Evolutionary conservation across 2,329 filamentous ascomycete species (phyloP).

Genomic region (Spiromastix sp.): DNA sequence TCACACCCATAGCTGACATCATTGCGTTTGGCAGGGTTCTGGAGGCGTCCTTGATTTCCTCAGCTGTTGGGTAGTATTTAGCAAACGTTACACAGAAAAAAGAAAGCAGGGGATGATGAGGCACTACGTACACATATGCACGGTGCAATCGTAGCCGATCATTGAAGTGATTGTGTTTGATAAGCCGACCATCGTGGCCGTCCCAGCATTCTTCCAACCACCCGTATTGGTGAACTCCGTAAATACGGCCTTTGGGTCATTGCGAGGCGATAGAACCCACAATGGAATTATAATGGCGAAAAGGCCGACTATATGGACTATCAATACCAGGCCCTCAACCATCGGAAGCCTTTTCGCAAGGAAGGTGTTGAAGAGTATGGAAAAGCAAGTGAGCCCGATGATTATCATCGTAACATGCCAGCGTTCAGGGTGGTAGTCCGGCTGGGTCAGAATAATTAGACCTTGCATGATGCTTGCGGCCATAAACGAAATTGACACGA

Average conservation of each 20-base stretch:
- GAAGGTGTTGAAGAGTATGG: constrained; percentile 34
- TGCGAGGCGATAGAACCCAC: constrained; percentile 32
- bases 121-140: constrained; percentile 34
- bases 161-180: constrained; percentile 30
- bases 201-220: constrained; percentile 28
- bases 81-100: too few species aligned
- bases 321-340: constrained; percentile 30
- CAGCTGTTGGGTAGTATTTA: too few species aligned
- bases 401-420: constrained; percentile 38
- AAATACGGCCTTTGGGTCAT: constrained; percentile 28
- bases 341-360: constrained; percentile 28
- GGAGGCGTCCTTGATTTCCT: constrained; percentile 38
- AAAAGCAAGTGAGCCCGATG: constrained; percentile 29
- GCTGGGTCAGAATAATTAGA: constrained; percentile 34
- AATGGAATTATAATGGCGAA: constrained; percentile 35
- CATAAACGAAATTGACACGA: constrained; percentile 34
- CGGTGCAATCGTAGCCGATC: constrained; percentile 33
- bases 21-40: constrained; percentile 42
- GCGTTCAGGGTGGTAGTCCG: constrained; percentile 27
- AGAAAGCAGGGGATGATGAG: not conserved
- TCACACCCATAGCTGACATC: constrained; percentile 39
- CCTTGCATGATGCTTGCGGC: constrained; percentile 38
- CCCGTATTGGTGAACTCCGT: constrained; percentile 32
- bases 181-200: constrained; percentile 31
- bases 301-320: constrained; percentile 33